These are phyloP conservation scores for Eutypella sp. DNA, from an alignment of 2,329 filamentous ascomycete species.

Conservation along the genomic window DNA sequence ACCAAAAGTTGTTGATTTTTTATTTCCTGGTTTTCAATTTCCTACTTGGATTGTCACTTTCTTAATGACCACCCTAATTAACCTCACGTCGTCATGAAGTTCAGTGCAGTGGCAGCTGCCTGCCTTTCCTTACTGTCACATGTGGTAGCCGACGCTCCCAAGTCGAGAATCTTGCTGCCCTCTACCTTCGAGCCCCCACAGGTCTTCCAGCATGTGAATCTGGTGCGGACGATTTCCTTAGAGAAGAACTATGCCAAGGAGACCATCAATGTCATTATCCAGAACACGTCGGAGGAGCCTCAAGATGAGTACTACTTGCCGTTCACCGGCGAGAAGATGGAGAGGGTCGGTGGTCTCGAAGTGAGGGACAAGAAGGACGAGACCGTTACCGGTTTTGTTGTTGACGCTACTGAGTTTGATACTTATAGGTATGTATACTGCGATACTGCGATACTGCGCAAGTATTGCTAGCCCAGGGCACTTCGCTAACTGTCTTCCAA, in stretches of 20 bases:
- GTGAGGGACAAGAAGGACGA: slow-evolving; percentile 87
- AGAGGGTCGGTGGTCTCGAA: slow-evolving; percentile 78
- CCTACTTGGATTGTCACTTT: slow-evolving; percentile 22
- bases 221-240: slow-evolving; percentile 83
- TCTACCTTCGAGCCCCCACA: slow-evolving; percentile 76
- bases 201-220: slow-evolving; percentile 89
- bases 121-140: slow-evolving; percentile 53
- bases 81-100: slow-evolving; percentile 37
- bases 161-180: slow-evolving; percentile 56
- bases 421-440: slow-evolving; percentile 45
- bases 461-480: too few relatives aligned
- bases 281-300: slow-evolving; percentile 74
- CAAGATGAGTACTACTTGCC: slow-evolving; percentile 90
- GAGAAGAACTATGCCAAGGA: slow-evolving; percentile 92
- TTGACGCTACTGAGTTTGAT: slow-evolving; percentile 63
- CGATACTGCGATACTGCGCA: too few relatives aligned
- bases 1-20: slow-evolving; percentile 12
- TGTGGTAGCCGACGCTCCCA: slow-evolving; percentile 38
- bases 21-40: slow-evolving; percentile 7
- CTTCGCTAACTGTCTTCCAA: slow-evolving; percentile 17
- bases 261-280: slow-evolving; percentile 86
- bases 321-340: slow-evolving; percentile 72
- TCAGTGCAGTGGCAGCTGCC: slow-evolving; percentile 49
- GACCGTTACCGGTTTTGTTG: slow-evolving; percentile 60
- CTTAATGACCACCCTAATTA: slow-evolving; percentile 24